Conservation (phyloP, 2,329 filamentous ascomycete genomes). For the Ophiognomonia clavigignenti-juglandacearum region DNA sequence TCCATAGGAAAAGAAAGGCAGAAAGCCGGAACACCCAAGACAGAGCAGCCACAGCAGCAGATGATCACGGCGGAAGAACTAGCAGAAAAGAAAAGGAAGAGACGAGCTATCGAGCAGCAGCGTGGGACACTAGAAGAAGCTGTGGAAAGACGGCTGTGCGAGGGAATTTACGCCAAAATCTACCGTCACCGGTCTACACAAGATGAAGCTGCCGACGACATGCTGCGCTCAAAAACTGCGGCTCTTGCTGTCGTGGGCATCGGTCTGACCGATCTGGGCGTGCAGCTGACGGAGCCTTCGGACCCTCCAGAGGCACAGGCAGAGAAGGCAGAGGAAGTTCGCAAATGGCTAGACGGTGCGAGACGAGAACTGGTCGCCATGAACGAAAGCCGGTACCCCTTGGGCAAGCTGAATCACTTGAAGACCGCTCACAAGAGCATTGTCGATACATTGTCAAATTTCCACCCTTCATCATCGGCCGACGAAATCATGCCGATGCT, state of each 20-base stretch:
- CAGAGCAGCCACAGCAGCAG: conserved; percentile 58
- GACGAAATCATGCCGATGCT: conserved; percentile 96
- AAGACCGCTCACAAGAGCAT: conserved; percentile 90
- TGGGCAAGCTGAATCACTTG: conserved; percentile 86
- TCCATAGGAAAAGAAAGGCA: conserved; percentile 51
- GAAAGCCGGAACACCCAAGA: conserved; percentile 32
- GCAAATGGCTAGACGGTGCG: conserved; percentile 66
- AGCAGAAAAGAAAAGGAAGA: conserved; percentile 70
- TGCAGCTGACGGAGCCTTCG: conserved; percentile 60
- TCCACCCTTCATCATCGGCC: conserved; percentile 77
- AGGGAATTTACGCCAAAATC: conserved; percentile 80
- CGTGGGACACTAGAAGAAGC: conserved; percentile 78
- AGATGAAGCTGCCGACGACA: conserved; percentile 92
- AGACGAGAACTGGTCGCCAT: conserved; percentile 70
- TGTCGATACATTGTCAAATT: conserved; percentile 73
- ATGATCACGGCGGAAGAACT: conserved; percentile 91
- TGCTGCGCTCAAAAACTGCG: conserved; percentile 88
- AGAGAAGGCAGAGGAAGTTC: conserved; percentile 63
- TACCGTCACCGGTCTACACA: conserved; percentile 89
- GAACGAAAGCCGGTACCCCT: conserved; percentile 80
- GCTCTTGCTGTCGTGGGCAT: conserved; percentile 89
- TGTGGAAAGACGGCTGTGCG: conserved; percentile 80
- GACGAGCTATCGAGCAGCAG: conserved; percentile 75
- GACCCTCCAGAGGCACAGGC: conserved; percentile 52
- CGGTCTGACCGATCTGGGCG: conserved; percentile 75